Base-by-base conservation (phyloP, 306 rosid genomes). In the Begonia peltatifolia region DNA sequence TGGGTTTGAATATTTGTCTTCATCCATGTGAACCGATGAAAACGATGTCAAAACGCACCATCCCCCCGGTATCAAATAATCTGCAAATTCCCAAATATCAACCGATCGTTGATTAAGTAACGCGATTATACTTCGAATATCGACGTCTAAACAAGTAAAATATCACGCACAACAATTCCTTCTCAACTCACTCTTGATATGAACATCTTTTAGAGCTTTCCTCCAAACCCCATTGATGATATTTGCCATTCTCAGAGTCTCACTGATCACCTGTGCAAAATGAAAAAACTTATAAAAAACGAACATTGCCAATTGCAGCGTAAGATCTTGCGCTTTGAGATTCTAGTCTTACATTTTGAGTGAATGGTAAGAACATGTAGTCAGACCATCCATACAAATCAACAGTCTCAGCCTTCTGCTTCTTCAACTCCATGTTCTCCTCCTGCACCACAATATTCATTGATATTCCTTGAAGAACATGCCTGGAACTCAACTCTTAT, bases 181-280 rank as follows among this genome's bases (percentile, higher is more conserved):
- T 6, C 3, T 10, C 51, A 6, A 30, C 53, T 35, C 43, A 78
- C 95, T 95, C 74, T 83, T 75, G 61, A 90, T 81, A 66, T 83
- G 74, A 10, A 90, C 85, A 42, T 86, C 94, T 65, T 73, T 68
- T 38, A 63, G 64, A 59, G 95, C 81, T 83, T 69, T 90, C 57
- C 99, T 83, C 99, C 99, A 90, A 46, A 90, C 72, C 6, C 79
- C 99, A 62, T 90, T 90, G 68, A 90, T 79, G 55, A 90, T 86
- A 60, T 90, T 86, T 54, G 94, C 85, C 80, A 90, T 68, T 79
- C 96, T 76, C 50, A 90, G 90, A 47, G 96, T 90, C 73, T 90
- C 99, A 58, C 81, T 86, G 9, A 90, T 86, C 48, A 86, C 99
- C 99, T 90, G 54, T 12, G 2, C 41, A 6, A 48, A 42, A 49